phyloP scores from a whole-genome alignment of 2,329 filamentous ascomycete species.

The Microdochium bolleyi region DNA sequence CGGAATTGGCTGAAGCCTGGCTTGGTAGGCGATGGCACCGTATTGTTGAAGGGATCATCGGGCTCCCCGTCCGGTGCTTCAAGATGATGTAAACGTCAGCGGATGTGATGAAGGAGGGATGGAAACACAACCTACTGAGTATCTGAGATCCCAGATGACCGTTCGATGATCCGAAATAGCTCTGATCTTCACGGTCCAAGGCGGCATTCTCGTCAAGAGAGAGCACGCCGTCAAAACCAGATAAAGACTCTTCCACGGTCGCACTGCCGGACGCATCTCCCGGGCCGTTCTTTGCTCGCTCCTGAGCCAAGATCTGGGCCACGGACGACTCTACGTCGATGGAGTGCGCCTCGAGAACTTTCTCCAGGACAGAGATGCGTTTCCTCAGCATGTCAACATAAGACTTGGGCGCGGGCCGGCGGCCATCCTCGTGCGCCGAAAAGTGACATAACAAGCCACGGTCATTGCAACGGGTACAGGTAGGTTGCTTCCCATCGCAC shows the following conservation, averaged over 20 bases:
- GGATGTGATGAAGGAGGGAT: conserved; percentile 9
- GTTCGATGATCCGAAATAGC: conserved; percentile 26
- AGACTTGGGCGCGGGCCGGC: conserved; percentile 23
- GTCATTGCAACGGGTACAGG: conserved; percentile 22
- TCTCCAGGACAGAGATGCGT: conserved; percentile 21
- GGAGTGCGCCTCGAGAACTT: conserved; percentile 15
- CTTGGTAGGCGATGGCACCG: background rate
- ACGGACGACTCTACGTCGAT: conserved; percentile 20
- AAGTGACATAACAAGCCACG: conserved; percentile 20
- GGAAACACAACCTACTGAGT: background rate
- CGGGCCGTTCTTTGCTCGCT: background rate
- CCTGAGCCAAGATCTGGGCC: conserved; percentile 4
- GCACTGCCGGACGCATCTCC: conserved; percentile 3
- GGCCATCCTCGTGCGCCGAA: conserved; percentile 20
- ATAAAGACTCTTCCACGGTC: conserved; percentile 10
- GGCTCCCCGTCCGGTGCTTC: conserved; percentile 2
- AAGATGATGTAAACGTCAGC: conserved; percentile 1
- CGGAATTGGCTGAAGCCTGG: background rate
- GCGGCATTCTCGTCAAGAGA: conserved; percentile 25
- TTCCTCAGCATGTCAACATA: conserved; percentile 24
- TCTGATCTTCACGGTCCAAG: conserved; percentile 24
- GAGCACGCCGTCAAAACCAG: conserved; percentile 20
- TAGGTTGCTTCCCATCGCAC: conserved; percentile 23
- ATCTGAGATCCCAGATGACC: conserved; percentile 18
- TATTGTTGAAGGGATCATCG: conserved; percentile 4